Conservation (phyloP, 2,329 filamentous ascomycete species). For the Balansia obtecta region DNA sequence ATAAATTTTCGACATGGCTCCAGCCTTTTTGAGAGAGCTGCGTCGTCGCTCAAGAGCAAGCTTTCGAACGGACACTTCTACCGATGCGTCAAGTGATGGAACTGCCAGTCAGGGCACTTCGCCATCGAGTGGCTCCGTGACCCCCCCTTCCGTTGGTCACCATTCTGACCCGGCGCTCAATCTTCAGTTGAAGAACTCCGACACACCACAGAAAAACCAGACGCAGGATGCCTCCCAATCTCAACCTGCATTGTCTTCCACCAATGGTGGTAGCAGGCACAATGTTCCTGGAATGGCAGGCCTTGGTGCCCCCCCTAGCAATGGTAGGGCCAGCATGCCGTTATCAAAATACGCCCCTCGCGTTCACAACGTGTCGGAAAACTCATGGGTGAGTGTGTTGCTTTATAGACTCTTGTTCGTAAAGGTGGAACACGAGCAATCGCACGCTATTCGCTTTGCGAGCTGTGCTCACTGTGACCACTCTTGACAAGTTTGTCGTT, state of each 20-base stretch:
- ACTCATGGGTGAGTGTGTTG: conserved; percentile 59
- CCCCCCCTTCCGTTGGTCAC: conserved; percentile 60
- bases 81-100: conserved; percentile 49
- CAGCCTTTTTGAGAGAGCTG: conserved; percentile 62
- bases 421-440: neutral
- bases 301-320: conserved; percentile 40
- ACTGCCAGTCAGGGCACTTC: conserved; percentile 44
- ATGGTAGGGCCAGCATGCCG: conserved; percentile 43
- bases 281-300: conserved; percentile 55
- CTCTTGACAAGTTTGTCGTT: neutral
- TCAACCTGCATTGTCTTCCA: conserved; percentile 26
- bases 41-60: conserved; percentile 66
- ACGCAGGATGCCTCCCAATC: conserved; percentile 11
- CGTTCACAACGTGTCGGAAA: conserved; percentile 67
- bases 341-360: conserved; percentile 72
- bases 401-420: neutral
- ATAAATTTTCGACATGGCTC: conserved; percentile 33
- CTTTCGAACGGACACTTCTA: conserved; percentile 53
- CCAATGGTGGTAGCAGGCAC: conserved; percentile 39
- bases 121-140: conserved; percentile 56
- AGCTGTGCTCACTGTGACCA: neutral
- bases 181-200: conserved; percentile 42
- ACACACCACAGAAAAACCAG: conserved; percentile 7
- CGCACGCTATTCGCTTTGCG: neutral
- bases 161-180: conserved; percentile 53